Percentiles rank a stretch among this genome's conserved stretches.
phyloP scores from a whole-genome alignment of 2,329 filamentous ascomycete species.

The Orbilia blumenaviensis region DNA sequence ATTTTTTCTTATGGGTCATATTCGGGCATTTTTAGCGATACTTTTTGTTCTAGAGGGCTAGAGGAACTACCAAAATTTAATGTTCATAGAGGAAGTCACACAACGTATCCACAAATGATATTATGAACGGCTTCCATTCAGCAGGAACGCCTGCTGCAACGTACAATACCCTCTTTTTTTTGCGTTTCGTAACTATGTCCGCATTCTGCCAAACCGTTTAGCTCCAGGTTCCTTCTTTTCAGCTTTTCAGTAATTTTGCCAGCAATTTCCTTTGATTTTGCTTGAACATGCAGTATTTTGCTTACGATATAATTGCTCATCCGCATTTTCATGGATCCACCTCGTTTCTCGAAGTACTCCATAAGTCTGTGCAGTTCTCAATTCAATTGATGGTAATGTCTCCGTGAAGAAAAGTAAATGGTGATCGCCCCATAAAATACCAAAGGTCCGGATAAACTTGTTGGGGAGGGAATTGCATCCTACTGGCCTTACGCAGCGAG shows the following conservation, averaged over 20 bases:
- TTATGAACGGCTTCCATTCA: background rate
- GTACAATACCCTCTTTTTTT: background rate
- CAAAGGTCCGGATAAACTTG: constrained; percentile 37
- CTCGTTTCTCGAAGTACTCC: constrained; percentile 17
- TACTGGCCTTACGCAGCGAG: background rate
- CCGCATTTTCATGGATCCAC: constrained; percentile 32
- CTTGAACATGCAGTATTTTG: constrained; percentile 20
- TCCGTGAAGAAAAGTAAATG: constrained; percentile 2
- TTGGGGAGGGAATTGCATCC: constrained; percentile 5
- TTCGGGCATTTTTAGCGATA: constrained; percentile 16
- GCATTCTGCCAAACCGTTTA: background rate
- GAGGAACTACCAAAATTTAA: constrained; percentile 8
- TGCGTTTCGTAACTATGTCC: background rate
- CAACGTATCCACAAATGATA: background rate
- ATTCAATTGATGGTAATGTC: constrained; percentile 28
- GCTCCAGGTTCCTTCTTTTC: background rate
- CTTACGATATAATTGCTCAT: constrained; percentile 51
- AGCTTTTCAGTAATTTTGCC: background rate
- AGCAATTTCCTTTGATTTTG: background rate
- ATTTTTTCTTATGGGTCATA: constrained; percentile 11
- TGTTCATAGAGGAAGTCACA: constrained; percentile 17
- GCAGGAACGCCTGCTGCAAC: background rate
- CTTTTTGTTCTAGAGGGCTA: constrained; percentile 1
- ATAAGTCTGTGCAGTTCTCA: constrained; percentile 10
- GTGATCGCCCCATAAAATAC: constrained; percentile 25